These are phyloP conservation scores for Penicillium sp. DNA, from an alignment of 2,329 filamentous ascomycete species.

Conservation along the genomic window DNA sequence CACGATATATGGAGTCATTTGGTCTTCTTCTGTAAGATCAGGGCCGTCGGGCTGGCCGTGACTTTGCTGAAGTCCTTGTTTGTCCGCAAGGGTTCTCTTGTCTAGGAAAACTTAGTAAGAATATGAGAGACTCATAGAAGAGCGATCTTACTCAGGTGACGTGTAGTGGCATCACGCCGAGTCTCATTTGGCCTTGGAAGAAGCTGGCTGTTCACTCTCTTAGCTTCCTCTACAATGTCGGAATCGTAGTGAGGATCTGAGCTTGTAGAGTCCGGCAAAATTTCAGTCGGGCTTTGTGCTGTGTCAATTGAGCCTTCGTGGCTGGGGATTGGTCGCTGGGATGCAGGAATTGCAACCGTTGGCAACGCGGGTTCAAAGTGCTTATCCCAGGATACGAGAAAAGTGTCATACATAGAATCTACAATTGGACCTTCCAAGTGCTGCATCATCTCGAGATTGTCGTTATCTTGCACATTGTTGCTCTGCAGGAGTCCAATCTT, in stretches of 20 bases:
- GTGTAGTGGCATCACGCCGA: slow-evolving; percentile 56
- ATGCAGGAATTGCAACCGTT: slow-evolving; percentile 50
- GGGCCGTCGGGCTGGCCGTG: slow-evolving; percentile 55
- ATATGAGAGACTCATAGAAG: neutral
- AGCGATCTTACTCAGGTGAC: slow-evolving; percentile 53
- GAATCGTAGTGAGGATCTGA: slow-evolving; percentile 62
- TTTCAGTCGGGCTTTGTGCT: slow-evolving; percentile 14
- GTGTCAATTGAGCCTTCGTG: neutral
- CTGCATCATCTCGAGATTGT: slow-evolving; percentile 77
- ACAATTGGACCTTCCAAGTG: slow-evolving; percentile 74
- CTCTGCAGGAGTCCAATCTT: slow-evolving; percentile 68
- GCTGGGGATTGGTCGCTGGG: slow-evolving; percentile 11
- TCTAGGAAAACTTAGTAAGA: slow-evolving; percentile 3
- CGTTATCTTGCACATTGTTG: slow-evolving; percentile 73
- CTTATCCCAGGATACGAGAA: slow-evolving; percentile 68
- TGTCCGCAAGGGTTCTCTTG: slow-evolving; percentile 1
- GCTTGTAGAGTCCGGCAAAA: slow-evolving; percentile 54
- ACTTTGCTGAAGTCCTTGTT: slow-evolving; percentile 30
- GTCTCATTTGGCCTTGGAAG: slow-evolving; percentile 50
- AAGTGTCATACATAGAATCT: slow-evolving; percentile 70
- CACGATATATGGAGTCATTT: slow-evolving; percentile 65
- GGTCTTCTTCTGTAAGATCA: slow-evolving; percentile 48
- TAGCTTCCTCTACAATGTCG: slow-evolving; percentile 58
- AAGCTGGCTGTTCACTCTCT: slow-evolving; percentile 57
- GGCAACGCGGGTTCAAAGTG: slow-evolving; percentile 58